Percentiles rank a stretch among this genome's conserved stretches.
Evolutionary conservation across 768 basidiomycete genomes (phyloP).

Genomic region (Boletus rubroflammeus): DNA sequence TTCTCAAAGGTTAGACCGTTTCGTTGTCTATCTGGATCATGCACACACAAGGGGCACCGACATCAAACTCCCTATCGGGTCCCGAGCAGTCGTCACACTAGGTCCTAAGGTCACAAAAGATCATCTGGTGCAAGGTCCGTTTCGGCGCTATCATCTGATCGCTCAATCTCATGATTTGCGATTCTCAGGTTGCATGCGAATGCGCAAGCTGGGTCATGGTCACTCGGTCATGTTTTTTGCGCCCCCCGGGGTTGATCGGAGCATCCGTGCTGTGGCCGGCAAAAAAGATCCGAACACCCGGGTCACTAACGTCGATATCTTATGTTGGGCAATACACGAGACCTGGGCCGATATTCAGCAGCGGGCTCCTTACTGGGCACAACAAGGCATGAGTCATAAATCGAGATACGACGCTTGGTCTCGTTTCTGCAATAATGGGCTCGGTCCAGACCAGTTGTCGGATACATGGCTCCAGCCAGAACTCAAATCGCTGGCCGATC

Average conservation of each 20-base stretch:
- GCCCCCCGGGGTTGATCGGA: conserved; percentile 35
- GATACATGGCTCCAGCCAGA: conserved; percentile 39
- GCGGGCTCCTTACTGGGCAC: neutral
- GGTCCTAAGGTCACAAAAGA: conserved; percentile 37
- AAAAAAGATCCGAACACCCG: neutral
- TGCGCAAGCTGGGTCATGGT: conserved; percentile 45
- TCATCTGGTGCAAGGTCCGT: conserved; percentile 31
- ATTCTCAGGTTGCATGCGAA: conserved; percentile 45
- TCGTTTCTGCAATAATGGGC: neutral
- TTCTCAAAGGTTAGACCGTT: conserved; percentile 25
- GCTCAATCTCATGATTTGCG: neutral
- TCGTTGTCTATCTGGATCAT: conserved; percentile 36
- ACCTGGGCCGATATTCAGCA: conserved; percentile 29
- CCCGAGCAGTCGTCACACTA: conserved; percentile 2
- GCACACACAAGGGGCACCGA: conserved; percentile 39
- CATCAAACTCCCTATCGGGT: conserved; percentile 28
- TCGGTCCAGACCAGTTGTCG: neutral
- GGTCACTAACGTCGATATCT: conserved; percentile 27
- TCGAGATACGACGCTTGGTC: conserved; percentile 13
- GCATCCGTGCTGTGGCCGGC: conserved; percentile 28
- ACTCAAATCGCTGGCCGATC: conserved; percentile 31
- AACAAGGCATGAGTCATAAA: conserved; percentile 26
- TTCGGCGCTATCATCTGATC: neutral
- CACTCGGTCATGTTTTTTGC: conserved; percentile 47
- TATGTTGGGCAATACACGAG: conserved; percentile 42